phyloP scores from a whole-genome alignment of 148 eudicot species.

The Mesembryanthemum crystallinum region DNA sequence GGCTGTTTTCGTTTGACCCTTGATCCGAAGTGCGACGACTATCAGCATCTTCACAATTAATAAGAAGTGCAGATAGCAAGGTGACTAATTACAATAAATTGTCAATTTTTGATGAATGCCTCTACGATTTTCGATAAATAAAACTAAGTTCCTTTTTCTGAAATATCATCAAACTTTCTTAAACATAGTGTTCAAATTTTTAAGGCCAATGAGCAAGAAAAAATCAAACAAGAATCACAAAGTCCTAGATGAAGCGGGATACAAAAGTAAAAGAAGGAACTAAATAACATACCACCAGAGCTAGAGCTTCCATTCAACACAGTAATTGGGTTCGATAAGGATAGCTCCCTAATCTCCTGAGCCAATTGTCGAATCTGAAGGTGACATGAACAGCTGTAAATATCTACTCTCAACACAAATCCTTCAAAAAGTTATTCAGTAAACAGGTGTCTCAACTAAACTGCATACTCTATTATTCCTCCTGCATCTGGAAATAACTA shows the following conservation, averaged over 20 bases:
- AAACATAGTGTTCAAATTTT: background rate
- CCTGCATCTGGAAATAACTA: background rate
- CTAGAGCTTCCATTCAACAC: conserved; percentile 58
- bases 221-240: background rate
- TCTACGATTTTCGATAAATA: background rate
- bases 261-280: background rate
- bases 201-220: background rate
- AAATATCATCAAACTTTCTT: background rate
- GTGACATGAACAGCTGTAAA: conserved; percentile 19
- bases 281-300: conserved; percentile 51
- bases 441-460: background rate
- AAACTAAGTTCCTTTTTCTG: background rate
- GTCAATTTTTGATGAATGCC: conserved; percentile 4
- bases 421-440: background rate
- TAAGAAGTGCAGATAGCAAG: no score
- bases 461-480: background rate
- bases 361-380: conserved; percentile 84
- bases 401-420: background rate
- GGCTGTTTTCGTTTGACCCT: no score
- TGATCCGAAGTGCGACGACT: no score
- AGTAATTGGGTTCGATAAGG: conserved; percentile 64
- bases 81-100: no score
- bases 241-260: conserved; percentile 7
- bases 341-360: conserved; percentile 72
- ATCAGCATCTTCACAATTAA: no score